These are phyloP conservation scores for Chaetomiaceae sp. DNA, from an alignment of 2,329 filamentous ascomycete species.

Conservation along the genomic window DNA sequence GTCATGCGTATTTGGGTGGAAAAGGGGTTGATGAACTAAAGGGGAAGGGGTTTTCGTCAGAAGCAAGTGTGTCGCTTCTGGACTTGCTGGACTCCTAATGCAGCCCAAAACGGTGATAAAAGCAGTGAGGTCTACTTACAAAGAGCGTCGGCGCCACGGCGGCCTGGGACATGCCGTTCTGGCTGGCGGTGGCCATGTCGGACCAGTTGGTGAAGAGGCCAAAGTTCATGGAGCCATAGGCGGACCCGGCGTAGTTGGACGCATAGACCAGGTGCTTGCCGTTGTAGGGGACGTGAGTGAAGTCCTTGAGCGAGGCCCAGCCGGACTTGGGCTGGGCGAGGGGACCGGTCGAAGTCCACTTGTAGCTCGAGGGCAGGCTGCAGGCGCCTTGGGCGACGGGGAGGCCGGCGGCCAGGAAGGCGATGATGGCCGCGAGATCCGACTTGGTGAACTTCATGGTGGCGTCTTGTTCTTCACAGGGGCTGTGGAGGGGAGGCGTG, in stretches of 20 bases:
- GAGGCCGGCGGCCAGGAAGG: conserved; percentile 7
- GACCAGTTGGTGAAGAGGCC: conserved; percentile 49
- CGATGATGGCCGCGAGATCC: neutral
- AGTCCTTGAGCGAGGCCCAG: conserved; percentile 27
- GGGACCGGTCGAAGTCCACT: conserved; percentile 49
- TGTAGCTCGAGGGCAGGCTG: conserved; percentile 50
- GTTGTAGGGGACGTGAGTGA: conserved; percentile 52
- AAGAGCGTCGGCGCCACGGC: conserved; percentile 60
- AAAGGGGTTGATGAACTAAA: too few species aligned
- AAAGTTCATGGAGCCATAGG: conserved; percentile 57
- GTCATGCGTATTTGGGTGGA: too few species aligned
- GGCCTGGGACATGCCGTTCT: conserved; percentile 45
- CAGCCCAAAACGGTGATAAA: too few species aligned
- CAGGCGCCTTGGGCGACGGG: conserved; percentile 32
- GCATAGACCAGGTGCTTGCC: conserved; percentile 59
- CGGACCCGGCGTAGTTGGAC: conserved; percentile 42
- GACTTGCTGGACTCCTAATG: too few species aligned
- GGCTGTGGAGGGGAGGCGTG: too few species aligned
- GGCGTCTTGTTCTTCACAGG: too few species aligned
- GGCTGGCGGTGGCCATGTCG: conserved; percentile 46
- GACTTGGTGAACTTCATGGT: conserved; percentile 5
- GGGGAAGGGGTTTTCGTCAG: too few species aligned
- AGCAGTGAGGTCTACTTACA: too few species aligned
- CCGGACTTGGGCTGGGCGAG: conserved; percentile 47
- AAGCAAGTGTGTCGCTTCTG: too few species aligned